Conservation (phyloP, 2,329 filamentous ascomycete species). For the Apiospora sp. region DNA sequence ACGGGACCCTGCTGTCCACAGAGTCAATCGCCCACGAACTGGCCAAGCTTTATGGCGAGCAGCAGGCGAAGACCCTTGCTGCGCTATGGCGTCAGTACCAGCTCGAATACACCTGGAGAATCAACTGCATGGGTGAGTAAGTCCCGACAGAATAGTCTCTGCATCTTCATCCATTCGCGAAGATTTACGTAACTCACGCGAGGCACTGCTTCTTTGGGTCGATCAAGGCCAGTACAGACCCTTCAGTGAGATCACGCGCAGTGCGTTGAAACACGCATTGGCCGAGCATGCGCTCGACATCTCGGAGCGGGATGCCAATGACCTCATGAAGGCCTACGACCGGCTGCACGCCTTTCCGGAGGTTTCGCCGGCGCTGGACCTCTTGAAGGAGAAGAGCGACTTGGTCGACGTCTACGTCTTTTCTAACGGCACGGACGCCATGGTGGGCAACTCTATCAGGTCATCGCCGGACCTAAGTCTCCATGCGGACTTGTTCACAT, state of each 20-base stretch:
- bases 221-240: slow-evolving; percentile 66
- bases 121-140: slow-evolving; percentile 79
- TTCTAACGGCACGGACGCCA: slow-evolving; percentile 71
- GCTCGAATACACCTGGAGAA: slow-evolving; percentile 79
- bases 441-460: slow-evolving; percentile 68
- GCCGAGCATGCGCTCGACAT: slow-evolving; percentile 62
- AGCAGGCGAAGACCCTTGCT: slow-evolving; percentile 64
- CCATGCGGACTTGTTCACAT: slow-evolving; percentile 56
- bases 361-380: slow-evolving; percentile 60
- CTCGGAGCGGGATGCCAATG: slow-evolving; percentile 49
- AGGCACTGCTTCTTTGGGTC: neutral
- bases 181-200: neutral
- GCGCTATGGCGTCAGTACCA: slow-evolving; percentile 73
- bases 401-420: slow-evolving; percentile 67
- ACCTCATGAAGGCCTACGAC: slow-evolving; percentile 71
- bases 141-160: slow-evolving; percentile 8
- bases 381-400: slow-evolving; percentile 48
- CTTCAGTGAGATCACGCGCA: slow-evolving; percentile 69
- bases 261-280: slow-evolving; percentile 69
- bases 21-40: slow-evolving; percentile 71
- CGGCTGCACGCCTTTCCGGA: slow-evolving; percentile 71
- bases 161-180: neutral
- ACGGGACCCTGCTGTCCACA: slow-evolving; percentile 78
- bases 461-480: slow-evolving; percentile 63
- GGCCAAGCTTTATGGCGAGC: slow-evolving; percentile 62